Evolutionary conservation across 352 stramenopile genomes (phyloP), one percentile per base, ranked within the genome.

Genomic region (Pythium brachiatum): DNA sequence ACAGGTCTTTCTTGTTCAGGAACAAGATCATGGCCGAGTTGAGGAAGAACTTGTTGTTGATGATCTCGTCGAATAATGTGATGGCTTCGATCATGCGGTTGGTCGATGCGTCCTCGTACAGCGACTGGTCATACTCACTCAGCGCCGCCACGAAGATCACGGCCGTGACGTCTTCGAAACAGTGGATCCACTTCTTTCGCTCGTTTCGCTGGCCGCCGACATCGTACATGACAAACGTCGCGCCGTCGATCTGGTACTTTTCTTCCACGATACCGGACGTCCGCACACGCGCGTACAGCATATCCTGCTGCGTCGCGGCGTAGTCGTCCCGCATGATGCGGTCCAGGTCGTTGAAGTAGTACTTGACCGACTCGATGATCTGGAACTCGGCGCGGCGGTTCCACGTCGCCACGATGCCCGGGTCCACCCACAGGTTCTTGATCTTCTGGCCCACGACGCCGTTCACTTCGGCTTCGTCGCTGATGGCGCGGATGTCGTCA

Each of bases 171-270:
- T 98, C 90, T 69, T 99, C 96, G 66, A 99, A 98, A 68, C 91
- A 98, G 73, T 98, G 93, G 75, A 98, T 98, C 95, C 96, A 99
- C 78, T 99, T 98, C 69, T 97, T 97, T 21, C 96, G 76, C 76
- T 99, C 96, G 72, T 98, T 98, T 53, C 96, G 83, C 76, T 99
- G 96, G 8, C 96, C 96, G 47, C 96, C 96, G 23, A 98, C 95
- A 71, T 98, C 95, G 74, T 98, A 98, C 90, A 98, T 98, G 69
- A 97, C 92, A 68, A 98, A 98, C n/a, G 97, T 93, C 25, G 95
- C 95, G 41, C 89, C 90, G 66, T 98, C 93, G 64, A 98, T 98
- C 55, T 96, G 82, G 73, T 98, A 98, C 63, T 89, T 85, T 68
- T 98, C 94, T 62, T 97, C 97, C 39, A 98, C 94, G 41, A 98